These are phyloP conservation scores for Sporisorium graminicola DNA, from an alignment of 1,284 basidiomycete genomes.

Conservation along the genomic window DNA sequence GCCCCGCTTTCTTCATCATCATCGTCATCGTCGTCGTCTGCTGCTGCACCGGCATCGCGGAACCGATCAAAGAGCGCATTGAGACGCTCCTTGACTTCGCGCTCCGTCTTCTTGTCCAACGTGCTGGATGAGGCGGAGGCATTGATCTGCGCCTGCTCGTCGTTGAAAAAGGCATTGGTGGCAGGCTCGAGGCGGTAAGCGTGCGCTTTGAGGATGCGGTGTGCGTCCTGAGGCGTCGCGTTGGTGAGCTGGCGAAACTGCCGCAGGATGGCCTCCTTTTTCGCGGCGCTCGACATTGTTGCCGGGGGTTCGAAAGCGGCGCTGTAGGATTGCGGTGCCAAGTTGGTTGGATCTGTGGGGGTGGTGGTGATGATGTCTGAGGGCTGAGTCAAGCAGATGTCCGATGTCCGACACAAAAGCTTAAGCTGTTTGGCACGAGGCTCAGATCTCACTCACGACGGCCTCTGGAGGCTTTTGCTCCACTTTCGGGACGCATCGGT, in stretches of 20 bases:
- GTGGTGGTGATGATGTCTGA: not conserved
- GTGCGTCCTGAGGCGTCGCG: conserved; percentile 74
- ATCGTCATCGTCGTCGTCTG: conserved; percentile 25
- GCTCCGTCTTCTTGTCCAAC: conserved; percentile 51
- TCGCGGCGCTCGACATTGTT: conserved; percentile 50
- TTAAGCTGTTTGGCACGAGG: not conserved
- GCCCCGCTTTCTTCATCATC: conserved; percentile 22
- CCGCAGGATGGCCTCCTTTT: conserved; percentile 53
- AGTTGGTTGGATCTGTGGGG: too few relatives aligned
- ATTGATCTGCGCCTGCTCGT: conserved; percentile 59
- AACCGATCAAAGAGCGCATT: conserved; percentile 79
- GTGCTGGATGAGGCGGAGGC: conserved; percentile 25
- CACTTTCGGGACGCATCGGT: too few relatives aligned
- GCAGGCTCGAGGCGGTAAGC: conserved; percentile 79
- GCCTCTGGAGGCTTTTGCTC: too few relatives aligned
- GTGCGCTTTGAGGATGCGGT: conserved; percentile 79
- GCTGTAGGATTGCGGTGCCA: too few relatives aligned
- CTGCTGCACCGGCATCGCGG: conserved; percentile 17
- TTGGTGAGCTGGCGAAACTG: conserved; percentile 53
- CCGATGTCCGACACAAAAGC: too few relatives aligned
- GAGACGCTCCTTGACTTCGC: conserved; percentile 71
- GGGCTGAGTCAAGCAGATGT: not conserved
- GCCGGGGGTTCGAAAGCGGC: too few relatives aligned
- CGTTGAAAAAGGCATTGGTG: conserved; percentile 79
- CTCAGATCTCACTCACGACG: too few relatives aligned